Evolutionary conservation across 2,329 filamentous ascomycete genomes (phyloP).

Genomic region (Ramichloridium luteum): DNA sequence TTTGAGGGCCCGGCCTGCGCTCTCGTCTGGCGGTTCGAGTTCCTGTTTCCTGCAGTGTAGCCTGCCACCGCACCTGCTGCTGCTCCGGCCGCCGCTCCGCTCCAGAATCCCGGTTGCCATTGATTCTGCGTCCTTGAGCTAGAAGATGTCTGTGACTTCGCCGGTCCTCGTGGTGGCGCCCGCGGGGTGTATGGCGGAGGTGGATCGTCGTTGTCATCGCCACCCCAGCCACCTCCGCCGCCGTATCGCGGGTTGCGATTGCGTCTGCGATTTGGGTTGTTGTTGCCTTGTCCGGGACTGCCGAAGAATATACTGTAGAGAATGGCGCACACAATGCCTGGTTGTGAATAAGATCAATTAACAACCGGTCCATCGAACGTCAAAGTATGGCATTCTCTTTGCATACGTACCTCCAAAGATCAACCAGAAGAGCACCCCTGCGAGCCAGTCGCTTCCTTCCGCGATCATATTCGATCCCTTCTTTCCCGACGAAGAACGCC

Average conservation of each 20-base stretch:
- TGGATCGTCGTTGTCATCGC: conserved; percentile 37
- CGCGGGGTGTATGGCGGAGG: conserved; percentile 36
- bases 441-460: conserved; percentile 13
- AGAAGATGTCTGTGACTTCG: conserved; percentile 3
- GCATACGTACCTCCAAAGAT: conserved; percentile 44
- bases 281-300: conserved; percentile 9
- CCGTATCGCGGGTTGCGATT: conserved; percentile 25
- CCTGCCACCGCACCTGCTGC: conserved; percentile 30
- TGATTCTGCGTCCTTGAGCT: conserved; percentile 19
- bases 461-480: conserved; percentile 1
- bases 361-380: no score
- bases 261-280: conserved; percentile 4
- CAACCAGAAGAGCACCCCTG: conserved; percentile 43
- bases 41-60: conserved; percentile 10
- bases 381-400: no score
- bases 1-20: conserved; percentile 24
- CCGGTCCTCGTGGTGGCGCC: conserved; percentile 10
- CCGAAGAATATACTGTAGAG: conserved; percentile 20
- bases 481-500: conserved; percentile 1
- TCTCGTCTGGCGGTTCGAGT: conserved; percentile 17
- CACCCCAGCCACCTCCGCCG: conserved; percentile 30
- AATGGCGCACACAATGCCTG: conserved; percentile 20
- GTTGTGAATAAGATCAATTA: no score
- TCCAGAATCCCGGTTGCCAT: conserved; percentile 68
- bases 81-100: conserved; percentile 53